Evolutionary conservation across 2,329 filamentous ascomycete genomes (phyloP).

Genomic region (Fusarium sp.): DNA sequence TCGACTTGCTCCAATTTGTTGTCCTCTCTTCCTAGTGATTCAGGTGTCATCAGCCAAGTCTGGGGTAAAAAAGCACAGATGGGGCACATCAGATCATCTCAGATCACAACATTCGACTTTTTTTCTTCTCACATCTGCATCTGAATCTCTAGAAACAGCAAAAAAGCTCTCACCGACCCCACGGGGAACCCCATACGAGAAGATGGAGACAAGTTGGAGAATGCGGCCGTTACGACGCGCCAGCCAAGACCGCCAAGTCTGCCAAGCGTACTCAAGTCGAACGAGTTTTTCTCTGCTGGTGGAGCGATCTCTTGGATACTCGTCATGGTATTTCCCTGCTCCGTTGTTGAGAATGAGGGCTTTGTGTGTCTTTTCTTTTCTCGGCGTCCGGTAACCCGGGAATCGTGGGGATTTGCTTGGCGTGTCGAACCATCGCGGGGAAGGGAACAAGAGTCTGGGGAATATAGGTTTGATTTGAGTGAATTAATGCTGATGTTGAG

Average conservation of each 20-base stretch:
- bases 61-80: conserved; percentile 3
- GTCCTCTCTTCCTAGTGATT: not conserved
- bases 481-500: not conserved
- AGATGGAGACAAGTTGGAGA: conserved; percentile 11
- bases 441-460: not conserved
- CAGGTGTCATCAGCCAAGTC: not conserved
- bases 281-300: conserved; percentile 4
- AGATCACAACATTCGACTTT: conserved; percentile 18
- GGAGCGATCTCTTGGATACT: conserved; percentile 10
- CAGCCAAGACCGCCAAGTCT: conserved; percentile 13
- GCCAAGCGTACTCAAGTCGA: conserved; percentile 11
- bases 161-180: not conserved
- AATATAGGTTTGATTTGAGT: not conserved
- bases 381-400: not conserved
- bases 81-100: conserved; percentile 20
- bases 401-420: conserved; percentile 1
- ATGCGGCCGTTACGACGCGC: conserved; percentile 16
- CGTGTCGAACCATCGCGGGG: not conserved
- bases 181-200: conserved; percentile 21
- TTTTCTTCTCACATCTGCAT: not conserved
- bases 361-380: not conserved
- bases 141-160: not conserved
- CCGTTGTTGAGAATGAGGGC: not conserved
- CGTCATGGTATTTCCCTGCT: conserved; percentile 1
- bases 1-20: not conserved